A percentile compares a stretch with the other conserved stretches of the same genome.
These are phyloP conservation scores for Rhizomucor miehei DNA, from an alignment of 371 early-diverging fungal genomes.

Conservation along the genomic window DNA sequence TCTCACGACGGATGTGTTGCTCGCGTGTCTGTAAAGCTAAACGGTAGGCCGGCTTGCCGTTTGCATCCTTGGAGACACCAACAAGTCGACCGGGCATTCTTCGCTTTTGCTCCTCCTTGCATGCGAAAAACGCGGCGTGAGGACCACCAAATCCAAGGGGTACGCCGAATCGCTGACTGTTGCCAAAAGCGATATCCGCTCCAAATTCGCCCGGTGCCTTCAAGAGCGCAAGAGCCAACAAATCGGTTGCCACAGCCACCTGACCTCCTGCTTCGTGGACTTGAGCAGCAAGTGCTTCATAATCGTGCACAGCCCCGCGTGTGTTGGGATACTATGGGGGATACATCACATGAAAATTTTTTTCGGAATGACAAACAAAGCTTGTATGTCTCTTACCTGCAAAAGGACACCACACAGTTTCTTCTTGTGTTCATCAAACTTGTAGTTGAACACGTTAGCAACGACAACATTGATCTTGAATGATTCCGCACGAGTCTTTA, in stretches of 20 bases:
- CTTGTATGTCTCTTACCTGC: constrained; percentile 61
- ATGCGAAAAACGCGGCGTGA: constrained; percentile 98
- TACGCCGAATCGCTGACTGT: constrained; percentile 96
- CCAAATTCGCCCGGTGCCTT: constrained; percentile 95
- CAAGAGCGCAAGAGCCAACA: constrained; percentile 89
- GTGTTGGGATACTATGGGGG: constrained; percentile 86
- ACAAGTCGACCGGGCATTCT: constrained; percentile 94
- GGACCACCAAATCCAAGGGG: constrained; percentile 98
- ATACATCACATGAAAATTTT: constrained; percentile 5
- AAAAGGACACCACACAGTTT: constrained; percentile 85
- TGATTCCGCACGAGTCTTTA: constrained; percentile 91
- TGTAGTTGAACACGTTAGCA: constrained; percentile 73
- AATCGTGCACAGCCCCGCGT: constrained; percentile 81
- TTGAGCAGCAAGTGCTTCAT: constrained; percentile 69
- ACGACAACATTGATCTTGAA: constrained; percentile 89
- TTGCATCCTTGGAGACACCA: constrained; percentile 91
- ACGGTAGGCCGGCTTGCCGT: constrained; percentile 89
- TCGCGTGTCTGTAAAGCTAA: constrained; percentile 96
- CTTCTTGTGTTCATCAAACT: constrained; percentile 72
- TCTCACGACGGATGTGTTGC: constrained; percentile 98
- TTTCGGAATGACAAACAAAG: background rate
- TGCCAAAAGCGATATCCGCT: constrained; percentile 95
- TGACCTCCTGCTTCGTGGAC: constrained; percentile 84
- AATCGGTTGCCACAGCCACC: constrained; percentile 90
- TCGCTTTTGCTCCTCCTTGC: constrained; percentile 88